Conservation (phyloP, 1,284 basidiomycete genomes). For the Coriolopsis trogii region DNA sequence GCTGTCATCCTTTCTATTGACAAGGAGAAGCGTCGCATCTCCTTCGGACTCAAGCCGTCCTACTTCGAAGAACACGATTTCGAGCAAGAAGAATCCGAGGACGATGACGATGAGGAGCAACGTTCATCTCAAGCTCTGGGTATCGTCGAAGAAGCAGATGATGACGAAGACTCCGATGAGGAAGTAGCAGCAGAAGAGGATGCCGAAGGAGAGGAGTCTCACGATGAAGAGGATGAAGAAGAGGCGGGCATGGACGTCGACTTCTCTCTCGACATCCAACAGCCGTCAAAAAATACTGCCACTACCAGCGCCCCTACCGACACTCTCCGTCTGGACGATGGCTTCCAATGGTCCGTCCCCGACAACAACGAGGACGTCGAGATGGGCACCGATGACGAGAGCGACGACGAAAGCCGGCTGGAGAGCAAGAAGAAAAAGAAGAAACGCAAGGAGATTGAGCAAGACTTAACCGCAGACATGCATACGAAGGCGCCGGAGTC, state of each 20-base stretch:
- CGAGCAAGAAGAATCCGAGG: slow-evolving; percentile 35
- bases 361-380: slow-evolving; percentile 39
- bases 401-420: slow-evolving; percentile 51
- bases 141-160: slow-evolving; percentile 36
- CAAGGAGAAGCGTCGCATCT: slow-evolving; percentile 76
- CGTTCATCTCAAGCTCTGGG: slow-evolving; percentile 26
- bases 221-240: slow-evolving; percentile 12
- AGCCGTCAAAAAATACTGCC: slow-evolving; percentile 5
- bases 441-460: slow-evolving; percentile 71
- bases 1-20: slow-evolving; percentile 80
- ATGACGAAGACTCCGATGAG: slow-evolving; percentile 31
- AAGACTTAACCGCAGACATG: slow-evolving; percentile 86
- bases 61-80: slow-evolving; percentile 73
- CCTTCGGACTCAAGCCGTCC: slow-evolving; percentile 89
- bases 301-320: slow-evolving; percentile 15
- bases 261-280: slow-evolving; percentile 25
- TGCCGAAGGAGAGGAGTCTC: slow-evolving; percentile 2
- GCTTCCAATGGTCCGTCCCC: slow-evolving; percentile 73
- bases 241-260: slow-evolving; percentile 39
- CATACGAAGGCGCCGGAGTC: slow-evolving; percentile 88
- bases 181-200: slow-evolving; percentile 42
- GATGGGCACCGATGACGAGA: slow-evolving; percentile 44
- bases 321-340: slow-evolving; percentile 55
- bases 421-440: slow-evolving; percentile 64
- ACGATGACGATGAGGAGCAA: slow-evolving; percentile 37